Evolutionary conservation across 805 yeast species (phyloP).

Genomic region (Kodamaea lidongshanica): DNA sequence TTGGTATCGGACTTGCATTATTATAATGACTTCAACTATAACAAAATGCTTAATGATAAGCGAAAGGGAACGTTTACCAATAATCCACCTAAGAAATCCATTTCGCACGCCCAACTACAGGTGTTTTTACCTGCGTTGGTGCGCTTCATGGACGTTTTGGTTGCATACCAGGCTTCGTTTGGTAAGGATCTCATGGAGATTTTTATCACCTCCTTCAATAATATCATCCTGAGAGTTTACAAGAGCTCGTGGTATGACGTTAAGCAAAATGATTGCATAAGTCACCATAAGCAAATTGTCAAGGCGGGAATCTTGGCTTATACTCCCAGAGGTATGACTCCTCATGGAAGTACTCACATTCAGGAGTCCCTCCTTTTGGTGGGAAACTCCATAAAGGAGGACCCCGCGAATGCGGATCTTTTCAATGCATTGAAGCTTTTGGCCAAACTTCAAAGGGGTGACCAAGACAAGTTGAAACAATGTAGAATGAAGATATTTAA

Average conservation of each 20-base stretch:
- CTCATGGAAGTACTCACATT: conserved; percentile 14
- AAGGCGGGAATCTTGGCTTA: conserved; percentile 25
- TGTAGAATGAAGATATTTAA: conserved; percentile 1
- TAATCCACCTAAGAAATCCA: conserved; percentile 22
- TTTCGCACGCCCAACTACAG: conserved; percentile 20
- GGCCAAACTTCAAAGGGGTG: conserved; percentile 3
- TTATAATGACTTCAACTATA: conserved; percentile 24
- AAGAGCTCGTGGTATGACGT: conserved; percentile 20
- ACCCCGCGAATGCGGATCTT: conserved; percentile 1
- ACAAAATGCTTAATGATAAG: conserved; percentile 12
- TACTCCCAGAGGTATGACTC: conserved; percentile 20
- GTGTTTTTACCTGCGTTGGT: conserved; percentile 16
- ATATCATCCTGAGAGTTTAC: conserved; percentile 20
- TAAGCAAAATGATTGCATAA: conserved; percentile 11
- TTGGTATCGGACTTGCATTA: conserved; percentile 24
- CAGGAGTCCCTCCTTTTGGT: conserved; percentile 20
- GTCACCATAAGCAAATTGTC: conserved; percentile 22
- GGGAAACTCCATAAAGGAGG: conserved; percentile 5
- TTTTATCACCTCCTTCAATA: conserved; percentile 20
- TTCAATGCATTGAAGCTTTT: conserved; percentile 6
- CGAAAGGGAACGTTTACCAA: conserved; percentile 13
- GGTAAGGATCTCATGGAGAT: conserved; percentile 13
- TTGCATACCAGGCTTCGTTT: conserved; percentile 14
- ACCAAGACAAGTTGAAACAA: conserved; percentile 4
- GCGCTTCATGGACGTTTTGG: conserved; percentile 19